These are phyloP conservation scores for Arctium lappa DNA, from an alignment of 129 eudicot species.

Conservation along the genomic window DNA sequence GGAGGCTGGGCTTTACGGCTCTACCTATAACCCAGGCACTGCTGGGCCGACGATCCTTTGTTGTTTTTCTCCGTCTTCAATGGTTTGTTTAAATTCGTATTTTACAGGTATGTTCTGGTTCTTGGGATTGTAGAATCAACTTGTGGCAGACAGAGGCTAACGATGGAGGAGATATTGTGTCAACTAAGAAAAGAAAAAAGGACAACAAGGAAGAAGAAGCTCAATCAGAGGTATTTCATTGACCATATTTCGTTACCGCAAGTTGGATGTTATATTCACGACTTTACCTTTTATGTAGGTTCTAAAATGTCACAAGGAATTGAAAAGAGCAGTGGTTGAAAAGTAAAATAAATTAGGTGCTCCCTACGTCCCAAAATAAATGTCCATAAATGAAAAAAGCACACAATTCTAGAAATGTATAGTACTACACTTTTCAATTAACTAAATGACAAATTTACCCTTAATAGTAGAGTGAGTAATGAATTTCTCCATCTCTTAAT, in stretches of 20 bases:
- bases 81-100: not conserved
- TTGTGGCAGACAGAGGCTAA: slow-evolving; percentile 70
- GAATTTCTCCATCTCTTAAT: not conserved
- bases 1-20: too few relatives aligned
- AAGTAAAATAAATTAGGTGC: not conserved
- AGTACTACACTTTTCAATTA: not conserved
- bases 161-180: slow-evolving; percentile 47
- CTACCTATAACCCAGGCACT: too few relatives aligned
- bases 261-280: not conserved
- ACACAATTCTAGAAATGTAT: not conserved
- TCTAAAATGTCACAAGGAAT: not conserved
- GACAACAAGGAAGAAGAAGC: slow-evolving; percentile 51
- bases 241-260: not conserved
- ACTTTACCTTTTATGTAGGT: not conserved
- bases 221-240: slow-evolving; percentile 63
- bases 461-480: not conserved
- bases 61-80: not conserved
- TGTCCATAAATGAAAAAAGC: not conserved
- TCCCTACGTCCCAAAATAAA: not conserved
- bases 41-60: not conserved
- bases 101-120: slow-evolving; percentile 76
- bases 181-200: slow-evolving; percentile 82
- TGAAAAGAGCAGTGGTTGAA: not conserved
- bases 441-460: not conserved
- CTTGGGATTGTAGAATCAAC: slow-evolving; percentile 89